Conservation (phyloP, 2,329 filamentous ascomycete genomes). For the Aphanoascus verrucosus region DNA sequence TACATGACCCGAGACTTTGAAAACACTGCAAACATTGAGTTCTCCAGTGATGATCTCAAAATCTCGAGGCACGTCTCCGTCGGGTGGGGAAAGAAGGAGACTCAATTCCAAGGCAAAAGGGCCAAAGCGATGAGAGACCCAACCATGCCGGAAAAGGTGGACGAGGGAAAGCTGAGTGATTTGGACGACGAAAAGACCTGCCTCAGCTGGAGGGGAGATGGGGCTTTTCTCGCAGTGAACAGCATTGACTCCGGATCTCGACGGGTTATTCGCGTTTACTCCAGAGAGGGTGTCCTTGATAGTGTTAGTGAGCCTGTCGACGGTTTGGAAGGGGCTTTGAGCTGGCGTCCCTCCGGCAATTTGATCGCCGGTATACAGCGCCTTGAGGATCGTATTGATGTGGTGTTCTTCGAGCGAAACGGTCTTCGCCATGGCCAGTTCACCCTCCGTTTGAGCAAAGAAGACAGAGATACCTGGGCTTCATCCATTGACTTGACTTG, state of each 20-base stretch:
- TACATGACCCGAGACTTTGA: constrained; percentile 93
- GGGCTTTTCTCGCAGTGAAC: constrained; percentile 80
- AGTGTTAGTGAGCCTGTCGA: constrained; percentile 93
- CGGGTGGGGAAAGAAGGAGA: constrained; percentile 97
- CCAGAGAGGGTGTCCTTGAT: constrained; percentile 78
- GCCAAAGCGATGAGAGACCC: constrained; percentile 81
- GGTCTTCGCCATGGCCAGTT: constrained; percentile 96
- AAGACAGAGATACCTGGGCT: constrained; percentile 46
- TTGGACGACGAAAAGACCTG: constrained; percentile 60
- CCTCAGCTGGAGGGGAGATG: constrained; percentile 91
- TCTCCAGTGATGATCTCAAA: constrained; percentile 66
- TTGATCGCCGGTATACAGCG: constrained; percentile 79
- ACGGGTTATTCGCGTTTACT: constrained; percentile 79
- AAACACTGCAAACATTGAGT: constrained; percentile 60
- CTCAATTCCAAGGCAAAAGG: constrained; percentile 88
- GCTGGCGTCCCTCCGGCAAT: constrained; percentile 86
- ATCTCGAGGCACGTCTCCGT: constrained; percentile 92
- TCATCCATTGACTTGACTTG: constrained; percentile 60
- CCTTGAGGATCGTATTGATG: constrained; percentile 56
- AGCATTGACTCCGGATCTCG: constrained; percentile 58
- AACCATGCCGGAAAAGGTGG: constrained; percentile 85
- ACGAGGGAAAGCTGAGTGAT: constrained; percentile 64
- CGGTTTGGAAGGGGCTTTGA: constrained; percentile 72
- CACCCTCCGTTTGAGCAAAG: constrained; percentile 56
- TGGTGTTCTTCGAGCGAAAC: constrained; percentile 94